Percentiles rank a stretch among this genome's conserved stretches.
Conservation (phyloP, 345 rosid genomes). For the Lumnitzera littorea region DNA sequence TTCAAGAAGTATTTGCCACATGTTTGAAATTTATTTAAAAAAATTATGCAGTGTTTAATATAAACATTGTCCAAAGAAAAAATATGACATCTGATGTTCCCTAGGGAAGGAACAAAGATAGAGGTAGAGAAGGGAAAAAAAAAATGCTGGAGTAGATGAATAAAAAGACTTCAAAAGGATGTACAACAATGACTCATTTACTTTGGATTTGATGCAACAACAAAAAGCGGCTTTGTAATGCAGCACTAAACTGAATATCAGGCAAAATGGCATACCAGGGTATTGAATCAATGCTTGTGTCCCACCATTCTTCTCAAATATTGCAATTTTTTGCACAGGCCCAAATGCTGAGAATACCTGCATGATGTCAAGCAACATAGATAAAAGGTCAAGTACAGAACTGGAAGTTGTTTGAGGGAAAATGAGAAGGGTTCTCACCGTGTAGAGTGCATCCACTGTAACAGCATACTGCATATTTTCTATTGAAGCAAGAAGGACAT, state of each 20-base stretch:
- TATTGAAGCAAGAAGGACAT: constrained; percentile 87
- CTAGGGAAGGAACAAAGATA: too few species aligned
- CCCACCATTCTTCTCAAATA: constrained; percentile 94
- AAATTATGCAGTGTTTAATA: too few species aligned
- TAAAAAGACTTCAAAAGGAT: too few species aligned
- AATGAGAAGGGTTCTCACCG: constrained; percentile 36
- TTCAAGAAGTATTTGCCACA: too few species aligned
- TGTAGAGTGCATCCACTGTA: constrained; percentile 84
- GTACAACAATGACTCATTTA: too few species aligned
- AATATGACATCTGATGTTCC: too few species aligned
- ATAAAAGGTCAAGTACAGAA: background rate
- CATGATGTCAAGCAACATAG: background rate
- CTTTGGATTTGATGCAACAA: too few species aligned
- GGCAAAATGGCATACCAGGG: constrained; percentile 41
- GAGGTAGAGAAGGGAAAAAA: too few species aligned
- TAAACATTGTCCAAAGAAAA: too few species aligned
- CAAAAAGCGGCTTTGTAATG: background rate
- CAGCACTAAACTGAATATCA: background rate
- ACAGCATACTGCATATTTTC: constrained; percentile 99
- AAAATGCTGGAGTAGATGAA: too few species aligned
- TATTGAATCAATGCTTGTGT: constrained; percentile 92
- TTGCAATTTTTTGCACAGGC: constrained; percentile 85
- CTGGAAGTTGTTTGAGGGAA: background rate
- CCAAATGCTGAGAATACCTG: constrained; percentile 93
- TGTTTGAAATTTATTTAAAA: too few species aligned